Conservation (phyloP, 495 filamentous ascomycete species). For the Penicillium manginii region DNA sequence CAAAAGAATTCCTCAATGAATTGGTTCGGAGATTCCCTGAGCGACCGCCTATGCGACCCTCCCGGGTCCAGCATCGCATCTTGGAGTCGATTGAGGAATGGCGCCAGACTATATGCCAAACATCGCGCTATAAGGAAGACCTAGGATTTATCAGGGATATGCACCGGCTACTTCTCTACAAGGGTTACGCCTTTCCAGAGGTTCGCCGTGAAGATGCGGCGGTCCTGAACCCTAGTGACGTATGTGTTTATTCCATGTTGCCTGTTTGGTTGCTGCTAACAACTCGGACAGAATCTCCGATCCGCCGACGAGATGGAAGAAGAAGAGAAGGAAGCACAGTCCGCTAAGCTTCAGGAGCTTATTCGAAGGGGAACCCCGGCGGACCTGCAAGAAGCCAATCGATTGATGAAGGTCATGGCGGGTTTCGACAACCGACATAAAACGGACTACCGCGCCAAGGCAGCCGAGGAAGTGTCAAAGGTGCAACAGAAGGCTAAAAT, state of each 20-base stretch:
- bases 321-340: conserved; percentile 91
- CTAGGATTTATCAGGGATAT: conserved; percentile 96
- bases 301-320: conserved; percentile 99
- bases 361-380: conserved; percentile 90
- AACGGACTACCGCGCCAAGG: conserved; percentile 96
- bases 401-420: conserved; percentile 98
- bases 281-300: conserved; percentile 71
- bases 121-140: conserved; percentile 95
- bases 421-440: conserved; percentile 93
- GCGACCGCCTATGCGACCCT: conserved; percentile 82
- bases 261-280: conserved; percentile 28
- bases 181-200: conserved; percentile 94
- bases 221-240: conserved; percentile 95
- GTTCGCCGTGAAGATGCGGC: conserved; percentile 92
- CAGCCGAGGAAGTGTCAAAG: conserved; percentile 90
- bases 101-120: conserved; percentile 97
- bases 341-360: conserved; percentile 94
- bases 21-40: conserved; percentile 96
- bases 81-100: conserved; percentile 98
- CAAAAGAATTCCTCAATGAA: conserved; percentile 98
- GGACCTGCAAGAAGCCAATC: conserved; percentile 93
- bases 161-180: conserved; percentile 93
- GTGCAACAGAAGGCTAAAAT: conserved; percentile 91
- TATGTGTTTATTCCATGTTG: conserved; percentile 50
- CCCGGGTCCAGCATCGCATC: conserved; percentile 87